Conservation (phyloP, 1,139 yeast genomes). For the Kodamaea derodonti region DNA sequence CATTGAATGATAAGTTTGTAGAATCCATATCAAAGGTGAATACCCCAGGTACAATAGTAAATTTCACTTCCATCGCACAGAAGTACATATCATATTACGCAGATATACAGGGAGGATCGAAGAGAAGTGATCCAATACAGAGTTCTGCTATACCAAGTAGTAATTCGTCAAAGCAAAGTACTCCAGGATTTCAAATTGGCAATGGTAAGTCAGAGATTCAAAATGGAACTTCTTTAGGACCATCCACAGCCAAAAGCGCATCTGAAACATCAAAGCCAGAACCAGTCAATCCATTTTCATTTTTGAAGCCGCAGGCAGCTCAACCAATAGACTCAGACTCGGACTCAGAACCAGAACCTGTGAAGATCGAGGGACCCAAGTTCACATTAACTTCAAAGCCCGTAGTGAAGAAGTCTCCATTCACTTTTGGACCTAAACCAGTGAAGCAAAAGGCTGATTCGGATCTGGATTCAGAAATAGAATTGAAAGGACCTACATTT, state of each 20-base stretch:
- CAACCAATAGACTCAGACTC: conserved; percentile 15
- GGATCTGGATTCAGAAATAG: conserved; percentile 53
- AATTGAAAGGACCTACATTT: conserved; percentile 65
- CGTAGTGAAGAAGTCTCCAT: conserved; percentile 54
- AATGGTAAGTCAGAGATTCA: background rate
- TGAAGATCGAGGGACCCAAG: conserved; percentile 61
- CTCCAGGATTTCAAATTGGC: background rate
- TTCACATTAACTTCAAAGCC: conserved; percentile 55
- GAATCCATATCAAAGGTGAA: conserved; percentile 44
- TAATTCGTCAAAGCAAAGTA: background rate
- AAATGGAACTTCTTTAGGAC: conserved; percentile 8
- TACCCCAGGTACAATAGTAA: conserved; percentile 47
- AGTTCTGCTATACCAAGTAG: background rate
- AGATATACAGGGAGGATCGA: conserved; percentile 25
- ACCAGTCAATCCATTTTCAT: conserved; percentile 3
- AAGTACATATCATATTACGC: conserved; percentile 59
- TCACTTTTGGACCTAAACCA: conserved; percentile 50
- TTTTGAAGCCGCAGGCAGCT: conserved; percentile 2
- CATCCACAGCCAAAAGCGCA: conserved; percentile 4
- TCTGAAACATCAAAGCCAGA: background rate
- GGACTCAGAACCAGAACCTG: conserved; percentile 34
- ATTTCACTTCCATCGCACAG: conserved; percentile 53
- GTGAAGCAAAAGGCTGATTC: conserved; percentile 30
- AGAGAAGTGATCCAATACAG: conserved; percentile 1
- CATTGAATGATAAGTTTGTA: conserved; percentile 65